Evolutionary conservation across 2,329 filamentous ascomycete species (phyloP).

Genomic region (Fusarium proliferatum): DNA sequence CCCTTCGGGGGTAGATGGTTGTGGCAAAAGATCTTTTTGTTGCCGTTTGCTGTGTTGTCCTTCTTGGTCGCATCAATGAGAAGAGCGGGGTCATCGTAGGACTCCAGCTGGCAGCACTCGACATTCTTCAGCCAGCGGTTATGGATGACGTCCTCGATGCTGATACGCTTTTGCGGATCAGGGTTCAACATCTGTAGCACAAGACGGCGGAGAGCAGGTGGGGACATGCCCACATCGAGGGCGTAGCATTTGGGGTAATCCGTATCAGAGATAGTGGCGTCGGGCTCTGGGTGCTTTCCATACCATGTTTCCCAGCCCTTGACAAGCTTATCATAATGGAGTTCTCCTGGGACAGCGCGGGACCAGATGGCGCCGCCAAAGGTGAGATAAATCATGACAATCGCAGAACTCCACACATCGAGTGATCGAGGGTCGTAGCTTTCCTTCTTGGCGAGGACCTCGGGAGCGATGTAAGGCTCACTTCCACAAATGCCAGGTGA

Average conservation of each 20-base stretch:
- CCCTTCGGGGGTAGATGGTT: conserved; percentile 65
- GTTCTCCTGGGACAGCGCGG: conserved; percentile 67
- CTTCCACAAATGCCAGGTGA: conserved; percentile 86
- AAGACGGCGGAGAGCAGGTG: conserved; percentile 75
- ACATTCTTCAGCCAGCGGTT: conserved; percentile 79
- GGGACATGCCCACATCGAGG: conserved; percentile 74
- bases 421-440: conserved; percentile 79
- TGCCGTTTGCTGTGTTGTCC: conserved; percentile 55
- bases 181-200: conserved; percentile 87
- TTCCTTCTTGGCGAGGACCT: conserved; percentile 77
- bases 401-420: conserved; percentile 87
- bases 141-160: conserved; percentile 74
- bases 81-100: conserved; percentile 71
- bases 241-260: conserved; percentile 74
- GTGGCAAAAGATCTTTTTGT: conserved; percentile 67
- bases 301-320: conserved; percentile 77
- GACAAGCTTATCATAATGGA: conserved; percentile 73
- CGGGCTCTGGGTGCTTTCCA: conserved; percentile 58
- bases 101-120: conserved; percentile 82
- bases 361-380: conserved; percentile 81
- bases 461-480: conserved; percentile 87
- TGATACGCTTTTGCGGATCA: conserved; percentile 75
- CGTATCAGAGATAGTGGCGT: conserved; percentile 60
- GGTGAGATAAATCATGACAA: conserved; percentile 83
- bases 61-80: conserved; percentile 72